Conservation (phyloP, 2,329 filamentous ascomycete species). For the Ophiostoma australiae region DNA sequence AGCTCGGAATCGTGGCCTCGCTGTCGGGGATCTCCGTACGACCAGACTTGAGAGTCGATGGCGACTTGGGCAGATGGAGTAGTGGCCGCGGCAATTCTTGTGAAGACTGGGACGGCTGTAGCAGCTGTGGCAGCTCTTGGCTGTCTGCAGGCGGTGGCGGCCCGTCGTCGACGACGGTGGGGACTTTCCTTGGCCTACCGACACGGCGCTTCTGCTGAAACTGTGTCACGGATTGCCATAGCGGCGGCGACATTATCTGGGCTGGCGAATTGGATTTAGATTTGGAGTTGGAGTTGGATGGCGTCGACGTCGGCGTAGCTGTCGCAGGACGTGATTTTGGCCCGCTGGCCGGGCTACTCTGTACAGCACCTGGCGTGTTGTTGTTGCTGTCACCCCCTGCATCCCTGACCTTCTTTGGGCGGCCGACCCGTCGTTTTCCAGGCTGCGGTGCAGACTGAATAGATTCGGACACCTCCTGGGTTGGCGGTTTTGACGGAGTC, state of each 20-base stretch:
- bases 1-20: slow-evolving; percentile 1
- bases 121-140: background rate
- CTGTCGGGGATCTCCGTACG: slow-evolving; percentile 19
- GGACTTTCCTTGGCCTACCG: background rate
- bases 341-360: background rate
- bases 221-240: slow-evolving; percentile 8
- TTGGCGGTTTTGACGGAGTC: background rate
- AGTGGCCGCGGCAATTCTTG: background rate
- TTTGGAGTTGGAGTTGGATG: background rate
- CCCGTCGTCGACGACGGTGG: too few relatives aligned
- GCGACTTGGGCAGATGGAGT: background rate
- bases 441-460: background rate
- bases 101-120: background rate
- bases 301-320: background rate
- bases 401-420: background rate
- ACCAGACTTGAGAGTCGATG: background rate
- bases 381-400: background rate
- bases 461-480: background rate
- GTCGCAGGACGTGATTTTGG: background rate
- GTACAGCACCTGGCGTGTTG: background rate
- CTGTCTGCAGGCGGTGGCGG: background rate
- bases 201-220: background rate
- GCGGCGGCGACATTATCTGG: background rate
- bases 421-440: background rate
- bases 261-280: background rate